phyloP scores from a whole-genome alignment of 1,284 basidiomycete genomes.

The Nidula niveotomentosa region DNA sequence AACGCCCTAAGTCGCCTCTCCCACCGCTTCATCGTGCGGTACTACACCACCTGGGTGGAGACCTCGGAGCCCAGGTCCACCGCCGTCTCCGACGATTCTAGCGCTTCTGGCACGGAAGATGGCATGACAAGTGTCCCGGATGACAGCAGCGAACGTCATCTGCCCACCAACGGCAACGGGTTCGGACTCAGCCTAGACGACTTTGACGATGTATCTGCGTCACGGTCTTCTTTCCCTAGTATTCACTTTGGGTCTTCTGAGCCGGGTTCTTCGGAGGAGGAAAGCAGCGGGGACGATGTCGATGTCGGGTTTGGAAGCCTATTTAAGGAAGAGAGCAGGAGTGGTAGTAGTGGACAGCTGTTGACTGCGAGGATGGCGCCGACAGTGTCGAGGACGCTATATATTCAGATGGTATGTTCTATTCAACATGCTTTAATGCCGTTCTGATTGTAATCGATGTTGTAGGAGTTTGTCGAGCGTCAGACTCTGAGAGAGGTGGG shows the following conservation, averaged over 20 bases:
- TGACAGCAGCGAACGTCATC: conserved; percentile 20
- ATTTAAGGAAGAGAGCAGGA: conserved; percentile 16
- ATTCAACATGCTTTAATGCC: conserved; percentile 1
- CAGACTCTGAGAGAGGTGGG: conserved; percentile 80
- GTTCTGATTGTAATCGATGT: conserved; percentile 4
- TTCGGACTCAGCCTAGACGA: conserved; percentile 64
- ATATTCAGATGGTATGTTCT: conserved; percentile 82
- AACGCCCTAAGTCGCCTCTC: conserved; percentile 86
- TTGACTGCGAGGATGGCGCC: conserved; percentile 18
- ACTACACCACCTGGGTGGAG: conserved; percentile 85
- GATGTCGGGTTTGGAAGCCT: conserved; percentile 39
- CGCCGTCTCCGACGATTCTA: conserved; percentile 45
- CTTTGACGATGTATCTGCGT: conserved; percentile 48
- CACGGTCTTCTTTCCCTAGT: conserved; percentile 70
- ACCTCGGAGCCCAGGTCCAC: conserved; percentile 51
- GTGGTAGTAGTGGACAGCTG: too few species aligned
- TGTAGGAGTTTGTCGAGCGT: conserved; percentile 85
- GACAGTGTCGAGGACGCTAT: conserved; percentile 63
- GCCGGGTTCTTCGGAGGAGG: conserved; percentile 22
- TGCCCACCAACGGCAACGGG: conserved; percentile 40
- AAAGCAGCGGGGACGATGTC: conserved; percentile 38
- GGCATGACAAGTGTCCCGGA: conserved; percentile 54
- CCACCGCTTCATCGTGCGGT: conserved; percentile 91
- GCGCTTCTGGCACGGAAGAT: conserved; percentile 39
- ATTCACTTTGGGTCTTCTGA: conserved; percentile 68